Base-by-base conservation (phyloP, 352 stramenopile species). In the Phytophthora parvispora region DNA sequence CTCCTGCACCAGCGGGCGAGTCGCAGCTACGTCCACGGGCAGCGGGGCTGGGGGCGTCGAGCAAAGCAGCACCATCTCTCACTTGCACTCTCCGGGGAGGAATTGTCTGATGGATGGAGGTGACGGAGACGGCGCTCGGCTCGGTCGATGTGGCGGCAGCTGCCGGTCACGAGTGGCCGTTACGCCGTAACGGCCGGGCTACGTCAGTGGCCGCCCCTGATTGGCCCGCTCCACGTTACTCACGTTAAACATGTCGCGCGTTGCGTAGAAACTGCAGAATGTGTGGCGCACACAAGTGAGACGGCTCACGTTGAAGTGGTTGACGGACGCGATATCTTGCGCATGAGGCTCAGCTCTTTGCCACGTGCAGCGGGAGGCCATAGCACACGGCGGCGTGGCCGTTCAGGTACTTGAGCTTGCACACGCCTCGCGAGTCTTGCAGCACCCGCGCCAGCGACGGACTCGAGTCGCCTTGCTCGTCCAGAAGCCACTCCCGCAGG, bases 301-400 rank as follows among this genome's bases (percentile, higher is more conserved):
- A 34, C 15, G 36, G 27, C 13, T 50, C 47, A 71, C 3, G 64
- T 74, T 74, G 60, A 74, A 69, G 63, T 59, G 53, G 34, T 38
- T 32, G 49, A 50, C 34, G 15, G 36, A 16, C 28, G 4, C 18
- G 28, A 42, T 24, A 18, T 43, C 36, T 36, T 45, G 15, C 13
- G 10, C 16, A 24, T 24, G 38, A 16, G 20, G 20, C 52, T 77
- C 51, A 77, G 36, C 36, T 57, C 49, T 43, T 64, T 55, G 67
- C 42, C 13, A 91, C 74, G 32, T 77, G 59, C 16, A 95, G 64
- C 10, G 97, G 97, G 4, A 99, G 67, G 6, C 97, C 97, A 66
- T 99, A 99, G 78, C 94, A 98, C 36, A 99, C 92, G 6, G 97
- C 95, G 16, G 97, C 97, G 53, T 94, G 88, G n/a, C 97, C 97